Evolutionary conservation across 2,329 filamentous ascomycete genomes (phyloP).

Genomic region (Neobulgaria alba): DNA sequence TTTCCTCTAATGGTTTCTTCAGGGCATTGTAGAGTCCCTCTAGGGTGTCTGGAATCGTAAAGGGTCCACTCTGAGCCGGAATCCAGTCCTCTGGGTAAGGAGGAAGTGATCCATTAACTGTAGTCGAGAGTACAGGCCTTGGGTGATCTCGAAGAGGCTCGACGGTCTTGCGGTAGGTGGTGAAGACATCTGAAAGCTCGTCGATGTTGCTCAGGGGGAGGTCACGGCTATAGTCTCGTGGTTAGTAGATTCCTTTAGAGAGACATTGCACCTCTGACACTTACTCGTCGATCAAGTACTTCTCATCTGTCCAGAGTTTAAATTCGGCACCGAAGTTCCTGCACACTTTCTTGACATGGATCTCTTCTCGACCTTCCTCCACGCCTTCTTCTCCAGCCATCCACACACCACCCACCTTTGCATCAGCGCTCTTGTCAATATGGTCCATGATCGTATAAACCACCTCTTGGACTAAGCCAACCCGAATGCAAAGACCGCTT

Average conservation of each 20-base stretch:
- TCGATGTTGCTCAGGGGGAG: conserved; percentile 45
- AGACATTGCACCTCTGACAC: conserved; percentile 30
- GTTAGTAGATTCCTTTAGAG: neutral
- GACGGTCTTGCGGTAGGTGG: conserved; percentile 62
- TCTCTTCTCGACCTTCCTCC: conserved; percentile 61
- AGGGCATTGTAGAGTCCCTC: conserved; percentile 46
- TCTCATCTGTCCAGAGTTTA: conserved; percentile 63
- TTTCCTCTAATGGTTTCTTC: conserved; percentile 44
- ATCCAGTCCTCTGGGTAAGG: conserved; percentile 43
- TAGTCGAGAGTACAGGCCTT: conserved; percentile 45
- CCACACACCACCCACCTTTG: conserved; percentile 57
- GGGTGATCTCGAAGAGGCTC: conserved; percentile 62
- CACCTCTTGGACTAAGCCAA: conserved; percentile 52
- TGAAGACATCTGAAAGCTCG: conserved; percentile 67
- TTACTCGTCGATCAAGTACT: conserved; percentile 73
- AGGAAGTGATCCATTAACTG: conserved; percentile 44
- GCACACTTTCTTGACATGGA: conserved; percentile 44
- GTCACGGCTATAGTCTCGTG: conserved; percentile 46
- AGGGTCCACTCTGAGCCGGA: conserved; percentile 51
- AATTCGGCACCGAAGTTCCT: conserved; percentile 47
- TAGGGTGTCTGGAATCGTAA: conserved; percentile 49
- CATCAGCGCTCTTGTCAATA: conserved; percentile 35
- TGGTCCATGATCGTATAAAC: conserved; percentile 38
- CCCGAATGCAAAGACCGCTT: conserved; percentile 55
- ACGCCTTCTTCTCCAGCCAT: conserved; percentile 62